Base-by-base conservation (phyloP, 768 basidiomycete genomes). In the Neoboletus subvelutipes region DNA sequence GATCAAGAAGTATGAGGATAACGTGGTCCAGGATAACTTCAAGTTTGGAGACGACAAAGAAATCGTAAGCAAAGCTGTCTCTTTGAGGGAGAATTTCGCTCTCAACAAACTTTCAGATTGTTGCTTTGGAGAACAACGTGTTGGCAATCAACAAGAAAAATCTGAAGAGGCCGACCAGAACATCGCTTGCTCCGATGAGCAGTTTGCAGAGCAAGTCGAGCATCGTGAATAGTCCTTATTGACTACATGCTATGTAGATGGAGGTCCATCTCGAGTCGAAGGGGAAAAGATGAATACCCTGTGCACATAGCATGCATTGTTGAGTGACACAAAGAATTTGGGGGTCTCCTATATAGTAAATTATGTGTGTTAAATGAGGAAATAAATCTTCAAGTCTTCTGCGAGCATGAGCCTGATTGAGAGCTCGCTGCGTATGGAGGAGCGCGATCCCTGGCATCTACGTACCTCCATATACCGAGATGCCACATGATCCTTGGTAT, bases 21-120 rank as follows among this genome's bases (percentile, higher is more conserved):
- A 83, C 45, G 94, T 98, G 56, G 94, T 98, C 0, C 95, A 97
- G 61, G 97, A 99, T 73, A 92, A 89, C 75, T 99, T 99, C 85
- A 92, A 88, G 75, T 98, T 95, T 68, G 96, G 94, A 15, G 92
- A 96, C 65, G 95, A 98, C 74, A 91, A 93, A 67, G 88, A 98
- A 70, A 98, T 99, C 69, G 93, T 94, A 65, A 67, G 90, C 37
- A 18, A 26, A 51, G 45, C n/a, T 17, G 8, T 15, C 2, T 22
- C 41, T 5, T 20, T 12, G 41, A 24, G 10, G n/a, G 33, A 18
- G 12, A 34, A 33, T 45, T 46, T 28, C 22, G 29, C 57, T 61
- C 56, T 60, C n/a, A 45, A 28, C 29, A 46, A 37, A 59, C 5
- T 49, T 50, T n/a, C 67, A 95, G 92, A 91, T 99, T 66, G 96